Evolutionary conservation across 257 asterid species (phyloP).

Genomic region (Plantago major): DNA sequence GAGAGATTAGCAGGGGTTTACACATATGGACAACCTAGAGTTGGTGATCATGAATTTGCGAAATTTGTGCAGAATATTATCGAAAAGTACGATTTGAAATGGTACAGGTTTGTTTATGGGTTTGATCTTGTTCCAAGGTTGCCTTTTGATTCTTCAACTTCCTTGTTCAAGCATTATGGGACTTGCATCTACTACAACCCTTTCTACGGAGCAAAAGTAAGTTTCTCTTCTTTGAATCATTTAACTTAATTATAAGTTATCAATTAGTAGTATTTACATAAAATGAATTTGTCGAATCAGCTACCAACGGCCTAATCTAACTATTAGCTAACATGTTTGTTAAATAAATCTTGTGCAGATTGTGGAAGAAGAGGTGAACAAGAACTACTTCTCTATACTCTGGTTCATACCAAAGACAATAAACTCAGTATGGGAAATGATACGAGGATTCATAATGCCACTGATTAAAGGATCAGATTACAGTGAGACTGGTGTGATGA

Average conservation of each 20-base stretch:
- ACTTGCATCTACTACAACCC: slow-evolving; percentile 42
- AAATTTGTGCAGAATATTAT: slow-evolving; percentile 25
- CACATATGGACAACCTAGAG: slow-evolving; percentile 51
- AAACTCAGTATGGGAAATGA: slow-evolving; percentile 40
- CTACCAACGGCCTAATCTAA: background rate
- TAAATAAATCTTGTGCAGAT: slow-evolving; percentile 20
- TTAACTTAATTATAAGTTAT: too few relatives aligned
- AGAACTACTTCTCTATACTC: slow-evolving; percentile 37
- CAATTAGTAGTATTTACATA: too few relatives aligned
- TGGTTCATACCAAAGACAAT: slow-evolving; percentile 33
- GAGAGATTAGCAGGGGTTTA: slow-evolving; percentile 36
- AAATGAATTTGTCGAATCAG: too few relatives aligned
- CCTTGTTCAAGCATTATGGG: slow-evolving; percentile 55
- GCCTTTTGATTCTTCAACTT: slow-evolving; percentile 41
- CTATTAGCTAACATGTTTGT: background rate
- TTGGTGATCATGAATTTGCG: slow-evolving; percentile 35
- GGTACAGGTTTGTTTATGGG: slow-evolving; percentile 33
- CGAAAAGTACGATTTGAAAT: slow-evolving; percentile 10
- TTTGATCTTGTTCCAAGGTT: slow-evolving; percentile 44
- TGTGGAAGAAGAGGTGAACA: slow-evolving; percentile 43
- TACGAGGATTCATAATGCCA: slow-evolving; percentile 31
- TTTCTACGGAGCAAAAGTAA: slow-evolving; percentile 13
- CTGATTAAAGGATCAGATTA: slow-evolving; percentile 26
- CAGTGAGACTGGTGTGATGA: slow-evolving; percentile 30
- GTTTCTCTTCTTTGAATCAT: too few relatives aligned